A percentile compares a stretch with the other conserved stretches of the same genome.
These are phyloP conservation scores for Metarhizium album DNA, from an alignment of 2,329 filamentous ascomycete genomes.

Conservation along the genomic window DNA sequence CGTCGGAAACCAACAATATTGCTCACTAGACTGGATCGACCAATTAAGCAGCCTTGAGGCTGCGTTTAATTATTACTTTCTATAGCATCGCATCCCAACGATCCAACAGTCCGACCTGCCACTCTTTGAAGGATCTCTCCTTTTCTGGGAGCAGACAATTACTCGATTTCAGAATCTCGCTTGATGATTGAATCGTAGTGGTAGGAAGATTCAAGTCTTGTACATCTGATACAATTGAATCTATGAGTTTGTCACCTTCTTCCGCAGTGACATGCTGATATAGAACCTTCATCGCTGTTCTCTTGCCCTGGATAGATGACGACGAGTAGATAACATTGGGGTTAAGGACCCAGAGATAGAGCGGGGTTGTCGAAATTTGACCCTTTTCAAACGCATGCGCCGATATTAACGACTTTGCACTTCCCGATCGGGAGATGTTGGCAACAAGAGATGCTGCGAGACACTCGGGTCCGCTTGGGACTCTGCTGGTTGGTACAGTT, in stretches of 20 bases:
- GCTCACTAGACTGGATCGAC: too few relatives aligned
- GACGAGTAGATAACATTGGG: conserved; percentile 42
- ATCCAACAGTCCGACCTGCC: conserved; percentile 54
- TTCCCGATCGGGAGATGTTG: conserved; percentile 44
- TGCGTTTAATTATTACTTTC: background rate
- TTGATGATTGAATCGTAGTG: conserved; percentile 35
- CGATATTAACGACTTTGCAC: conserved; percentile 43
- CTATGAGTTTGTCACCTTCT: conserved; percentile 38
- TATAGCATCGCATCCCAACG: conserved; percentile 17
- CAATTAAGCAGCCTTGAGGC: background rate
- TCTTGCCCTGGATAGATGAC: conserved; percentile 19
- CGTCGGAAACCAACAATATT: too few relatives aligned
- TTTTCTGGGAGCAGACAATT: conserved; percentile 40
- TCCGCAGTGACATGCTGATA: conserved; percentile 32
- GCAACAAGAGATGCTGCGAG: conserved; percentile 42
- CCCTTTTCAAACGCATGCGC: conserved; percentile 16
- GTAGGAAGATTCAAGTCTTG: conserved; percentile 47
- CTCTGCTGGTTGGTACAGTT: conserved; percentile 12
- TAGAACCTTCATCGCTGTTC: conserved; percentile 41
- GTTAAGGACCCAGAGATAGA: conserved; percentile 48
- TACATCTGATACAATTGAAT: conserved; percentile 42
- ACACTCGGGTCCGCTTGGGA: conserved; percentile 36
- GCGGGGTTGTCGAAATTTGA: conserved; percentile 12
- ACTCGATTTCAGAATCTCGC: conserved; percentile 33
- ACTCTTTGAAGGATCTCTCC: conserved; percentile 51